phyloP scores from a whole-genome alignment of 2,329 filamentous ascomycete species.

The Aquanectria penicillioides region DNA sequence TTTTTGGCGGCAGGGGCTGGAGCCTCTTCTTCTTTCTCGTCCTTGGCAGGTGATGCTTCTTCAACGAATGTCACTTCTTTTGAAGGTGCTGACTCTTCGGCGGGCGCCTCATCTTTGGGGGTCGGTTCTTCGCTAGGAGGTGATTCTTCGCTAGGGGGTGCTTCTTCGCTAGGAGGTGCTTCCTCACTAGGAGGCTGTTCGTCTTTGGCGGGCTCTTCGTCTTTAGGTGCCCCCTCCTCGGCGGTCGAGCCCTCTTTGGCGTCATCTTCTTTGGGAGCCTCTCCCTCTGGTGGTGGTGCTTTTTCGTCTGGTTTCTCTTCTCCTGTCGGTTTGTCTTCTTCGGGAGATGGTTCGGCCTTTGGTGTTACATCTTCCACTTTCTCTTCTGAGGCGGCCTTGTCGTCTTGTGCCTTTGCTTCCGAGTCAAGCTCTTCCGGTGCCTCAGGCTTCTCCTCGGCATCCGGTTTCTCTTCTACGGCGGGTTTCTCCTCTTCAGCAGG shows the following conservation, averaged over 20 bases:
- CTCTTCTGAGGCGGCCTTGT: constrained; percentile 5
- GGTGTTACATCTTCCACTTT: not conserved
- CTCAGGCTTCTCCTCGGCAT: not conserved
- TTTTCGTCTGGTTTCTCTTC: constrained; percentile 21
- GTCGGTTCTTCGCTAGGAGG: constrained; percentile 9
- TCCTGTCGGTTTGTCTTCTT: constrained; percentile 15
- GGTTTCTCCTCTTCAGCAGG: not conserved
- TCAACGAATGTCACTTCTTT: constrained; percentile 4
- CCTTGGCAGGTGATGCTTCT: too few species aligned
- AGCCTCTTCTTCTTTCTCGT: too few species aligned
- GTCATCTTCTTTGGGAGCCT: constrained; percentile 14
- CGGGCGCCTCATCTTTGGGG: constrained; percentile 8
- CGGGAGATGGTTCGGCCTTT: not conserved
- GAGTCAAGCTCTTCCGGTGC: constrained; percentile 7
- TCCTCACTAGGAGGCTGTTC: constrained; percentile 18
- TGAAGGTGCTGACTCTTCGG: constrained; percentile 7
- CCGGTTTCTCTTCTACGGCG: not conserved
- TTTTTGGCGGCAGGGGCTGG: too few species aligned
- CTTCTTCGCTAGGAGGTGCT: constrained; percentile 2
- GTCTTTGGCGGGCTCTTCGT: constrained; percentile 13
- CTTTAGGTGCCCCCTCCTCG: constrained; percentile 14
- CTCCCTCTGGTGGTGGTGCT: constrained; percentile 14
- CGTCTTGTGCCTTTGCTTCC: constrained; percentile 3
- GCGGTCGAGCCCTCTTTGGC: constrained; percentile 16
- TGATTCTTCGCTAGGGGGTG: constrained; percentile 5